Evolutionary conservation across 768 basidiomycete genomes (phyloP).

Genomic region (Mrakia frigida): DNA sequence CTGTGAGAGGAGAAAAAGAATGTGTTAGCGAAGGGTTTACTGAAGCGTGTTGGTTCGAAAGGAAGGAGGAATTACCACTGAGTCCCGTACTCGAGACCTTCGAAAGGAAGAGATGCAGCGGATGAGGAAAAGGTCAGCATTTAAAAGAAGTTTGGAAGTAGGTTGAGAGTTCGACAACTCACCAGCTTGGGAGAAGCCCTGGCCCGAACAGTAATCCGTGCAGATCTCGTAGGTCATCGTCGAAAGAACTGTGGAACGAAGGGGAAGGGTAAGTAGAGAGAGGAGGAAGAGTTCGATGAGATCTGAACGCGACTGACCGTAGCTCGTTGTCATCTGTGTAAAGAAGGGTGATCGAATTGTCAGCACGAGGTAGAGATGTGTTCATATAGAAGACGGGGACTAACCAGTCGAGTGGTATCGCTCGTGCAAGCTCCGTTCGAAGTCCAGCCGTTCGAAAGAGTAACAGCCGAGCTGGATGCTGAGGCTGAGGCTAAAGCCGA

Average conservation of each 20-base stretch:
- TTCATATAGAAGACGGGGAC: not conserved
- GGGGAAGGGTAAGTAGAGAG: not conserved
- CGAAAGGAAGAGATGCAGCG: not conserved
- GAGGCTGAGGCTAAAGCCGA: not conserved
- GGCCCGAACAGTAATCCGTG: not conserved
- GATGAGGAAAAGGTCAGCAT: not conserved
- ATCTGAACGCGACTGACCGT: no score
- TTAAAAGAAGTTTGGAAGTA: not conserved
- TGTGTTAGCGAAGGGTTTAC: not conserved
- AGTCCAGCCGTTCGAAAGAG: not conserved
- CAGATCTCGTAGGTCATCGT: conserved; percentile 27
- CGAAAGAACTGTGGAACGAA: not conserved
- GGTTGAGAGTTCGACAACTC: not conserved
- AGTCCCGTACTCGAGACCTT: not conserved
- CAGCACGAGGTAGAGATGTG: not conserved
- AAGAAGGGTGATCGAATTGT: not conserved
- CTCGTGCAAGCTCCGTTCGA: not conserved
- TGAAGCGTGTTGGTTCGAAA: no score
- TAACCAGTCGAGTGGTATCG: not conserved
- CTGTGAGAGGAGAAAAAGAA: not conserved
- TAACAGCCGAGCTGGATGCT: not conserved
- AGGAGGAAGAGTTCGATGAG: not conserved
- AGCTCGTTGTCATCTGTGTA: not conserved
- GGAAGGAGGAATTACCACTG: not conserved
- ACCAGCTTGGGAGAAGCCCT: conserved; percentile 21